Conservation (phyloP, 2,329 filamentous ascomycete genomes). For the Phaeosphaeriaceae sp. region DNA sequence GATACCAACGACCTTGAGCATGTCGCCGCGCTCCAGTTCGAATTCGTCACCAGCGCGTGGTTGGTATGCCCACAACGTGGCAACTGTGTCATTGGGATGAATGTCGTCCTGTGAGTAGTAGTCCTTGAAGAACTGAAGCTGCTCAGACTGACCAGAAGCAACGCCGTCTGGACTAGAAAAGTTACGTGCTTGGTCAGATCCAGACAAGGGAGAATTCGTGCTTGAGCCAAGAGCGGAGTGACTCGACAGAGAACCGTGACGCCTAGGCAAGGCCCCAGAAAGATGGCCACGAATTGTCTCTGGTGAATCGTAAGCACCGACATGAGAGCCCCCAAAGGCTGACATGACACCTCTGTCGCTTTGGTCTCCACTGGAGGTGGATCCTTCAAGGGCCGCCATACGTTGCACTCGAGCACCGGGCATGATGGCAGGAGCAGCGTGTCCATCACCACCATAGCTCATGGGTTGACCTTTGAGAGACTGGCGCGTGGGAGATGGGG, state of each 20-base stretch:
- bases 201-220: constrained; percentile 73
- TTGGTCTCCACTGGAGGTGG: constrained; percentile 61
- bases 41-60: constrained; percentile 94
- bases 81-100: constrained; percentile 85
- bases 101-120: constrained; percentile 99
- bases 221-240: constrained; percentile 73
- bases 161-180: constrained; percentile 86
- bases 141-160: constrained; percentile 90
- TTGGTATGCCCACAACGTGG: constrained; percentile 95
- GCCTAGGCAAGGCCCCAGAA: constrained; percentile 61
- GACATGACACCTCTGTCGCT: constrained; percentile 42
- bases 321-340: constrained; percentile 28
- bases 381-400: constrained; percentile 90
- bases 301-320: constrained; percentile 64
- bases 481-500: constrained; percentile 72
- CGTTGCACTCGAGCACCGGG: constrained; percentile 90
- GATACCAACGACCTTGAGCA: constrained; percentile 97
- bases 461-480: constrained; percentile 41
- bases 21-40: constrained; percentile 89
- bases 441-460: constrained; percentile 51
- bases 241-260: constrained; percentile 89
- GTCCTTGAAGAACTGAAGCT: constrained; percentile 95
- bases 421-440: constrained; percentile 60
- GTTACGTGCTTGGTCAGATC: constrained; percentile 59
- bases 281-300: constrained; percentile 63